Evolutionary conservation across 352 stramenopile species (phyloP).

Genomic region (Thalassiosira livingstoniorum): DNA sequence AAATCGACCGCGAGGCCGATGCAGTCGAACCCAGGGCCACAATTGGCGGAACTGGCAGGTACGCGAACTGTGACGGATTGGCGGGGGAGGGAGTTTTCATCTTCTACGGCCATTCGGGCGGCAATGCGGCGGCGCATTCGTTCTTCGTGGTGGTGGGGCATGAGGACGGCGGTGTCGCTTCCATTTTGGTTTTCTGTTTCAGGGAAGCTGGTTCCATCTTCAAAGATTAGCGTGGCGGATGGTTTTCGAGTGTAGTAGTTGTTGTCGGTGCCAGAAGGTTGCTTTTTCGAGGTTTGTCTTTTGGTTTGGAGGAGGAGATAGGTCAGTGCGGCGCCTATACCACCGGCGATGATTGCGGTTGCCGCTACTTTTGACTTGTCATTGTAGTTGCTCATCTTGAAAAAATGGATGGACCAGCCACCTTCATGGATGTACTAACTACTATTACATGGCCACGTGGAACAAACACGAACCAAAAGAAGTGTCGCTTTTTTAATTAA

Average conservation of each 20-base stretch:
- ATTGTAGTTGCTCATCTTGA: slow-evolving; percentile 27
- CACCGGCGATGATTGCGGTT: slow-evolving; percentile 48
- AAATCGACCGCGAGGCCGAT: slow-evolving; percentile 98
- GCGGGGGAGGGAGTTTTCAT: slow-evolving; percentile 82
- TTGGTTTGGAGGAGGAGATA: slow-evolving; percentile 43
- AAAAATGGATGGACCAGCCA: too few species aligned
- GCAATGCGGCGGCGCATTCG: slow-evolving; percentile 81
- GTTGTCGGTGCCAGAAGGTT: neutral
- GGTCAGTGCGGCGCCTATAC: slow-evolving; percentile 44
- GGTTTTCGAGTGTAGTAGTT: slow-evolving; percentile 23
- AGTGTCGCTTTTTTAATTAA: too few species aligned
- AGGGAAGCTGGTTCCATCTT: slow-evolving; percentile 4
- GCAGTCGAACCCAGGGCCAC: slow-evolving; percentile 97
- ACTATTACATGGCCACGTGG: too few species aligned
- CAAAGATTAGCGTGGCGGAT: slow-evolving; percentile 53
- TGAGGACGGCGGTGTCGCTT: slow-evolving; percentile 59
- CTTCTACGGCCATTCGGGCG: slow-evolving; percentile 77
- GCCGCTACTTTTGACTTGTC: slow-evolving; percentile 47
- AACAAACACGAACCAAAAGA: too few species aligned
- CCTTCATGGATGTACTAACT: too few species aligned
- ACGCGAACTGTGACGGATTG: slow-evolving; percentile 95
- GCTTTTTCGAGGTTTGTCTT: slow-evolving; percentile 2
- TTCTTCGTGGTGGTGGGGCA: slow-evolving; percentile 85
- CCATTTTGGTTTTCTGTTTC: slow-evolving; percentile 25
- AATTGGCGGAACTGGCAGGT: slow-evolving; percentile 97